Conservation (phyloP, 1,284 basidiomycete genomes). For the Inonotus hispidus region DNA sequence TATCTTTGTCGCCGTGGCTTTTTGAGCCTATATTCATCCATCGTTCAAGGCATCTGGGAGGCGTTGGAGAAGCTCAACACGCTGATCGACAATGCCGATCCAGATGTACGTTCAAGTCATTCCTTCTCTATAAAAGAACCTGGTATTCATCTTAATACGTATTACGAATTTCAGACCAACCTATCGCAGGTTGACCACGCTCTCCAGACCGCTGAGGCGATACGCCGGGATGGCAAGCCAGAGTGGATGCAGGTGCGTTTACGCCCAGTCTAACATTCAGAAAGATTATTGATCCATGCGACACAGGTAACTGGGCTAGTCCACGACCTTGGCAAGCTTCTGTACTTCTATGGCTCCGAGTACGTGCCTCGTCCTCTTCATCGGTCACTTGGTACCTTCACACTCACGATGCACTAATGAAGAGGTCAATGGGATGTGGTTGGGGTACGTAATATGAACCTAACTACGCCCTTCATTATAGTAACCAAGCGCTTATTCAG, state of each 20-base stretch:
- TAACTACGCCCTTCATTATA: not conserved
- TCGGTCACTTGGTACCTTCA: constrained; percentile 3
- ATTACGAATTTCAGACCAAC: constrained; percentile 43
- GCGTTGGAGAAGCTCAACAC: constrained; percentile 89
- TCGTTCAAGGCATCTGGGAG: constrained; percentile 61
- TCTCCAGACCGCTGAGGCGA: constrained; percentile 89
- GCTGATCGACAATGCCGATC: constrained; percentile 84
- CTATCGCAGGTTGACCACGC: constrained; percentile 87
- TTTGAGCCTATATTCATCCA: not conserved
- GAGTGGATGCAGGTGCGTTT: constrained; percentile 75
- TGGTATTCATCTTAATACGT: not conserved
- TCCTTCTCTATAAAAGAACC: constrained; percentile 9
- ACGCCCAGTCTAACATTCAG: not conserved
- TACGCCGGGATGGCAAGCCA: constrained; percentile 82
- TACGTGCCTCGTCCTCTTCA: constrained; percentile 24
- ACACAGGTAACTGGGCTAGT: constrained; percentile 70
- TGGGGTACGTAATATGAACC: constrained; percentile 44
- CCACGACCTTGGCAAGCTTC: constrained; percentile 83
- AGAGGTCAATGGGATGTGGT: constrained; percentile 88
- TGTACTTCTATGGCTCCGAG: constrained; percentile 75
- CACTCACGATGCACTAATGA: constrained; percentile 24
- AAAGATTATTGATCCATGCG: constrained; percentile 21
- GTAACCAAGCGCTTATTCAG: constrained; percentile 33
- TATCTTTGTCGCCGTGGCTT: constrained; percentile 22
- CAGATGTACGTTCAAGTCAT: constrained; percentile 50